Conservation (phyloP, 495 filamentous ascomycete genomes). For the Amorphotheca resinae region DNA sequence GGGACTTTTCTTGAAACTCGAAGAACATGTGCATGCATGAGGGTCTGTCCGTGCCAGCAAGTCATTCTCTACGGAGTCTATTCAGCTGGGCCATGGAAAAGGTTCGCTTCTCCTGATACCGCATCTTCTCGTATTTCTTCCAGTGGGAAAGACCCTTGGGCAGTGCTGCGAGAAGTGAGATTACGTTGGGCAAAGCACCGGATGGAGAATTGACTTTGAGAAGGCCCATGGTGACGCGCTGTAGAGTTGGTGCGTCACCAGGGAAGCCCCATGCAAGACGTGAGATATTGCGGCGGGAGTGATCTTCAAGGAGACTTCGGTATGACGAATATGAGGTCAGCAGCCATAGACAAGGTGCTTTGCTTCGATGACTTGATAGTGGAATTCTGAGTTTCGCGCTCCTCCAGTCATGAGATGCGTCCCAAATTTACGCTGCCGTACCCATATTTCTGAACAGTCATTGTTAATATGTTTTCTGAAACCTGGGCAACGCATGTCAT, state of each 20-base stretch:
- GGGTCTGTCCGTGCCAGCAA: conserved; percentile 11
- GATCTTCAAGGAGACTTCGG: conserved; percentile 43
- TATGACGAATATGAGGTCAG: conserved; percentile 28
- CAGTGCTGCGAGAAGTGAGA: conserved; percentile 33
- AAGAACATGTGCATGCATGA: conserved; percentile 21
- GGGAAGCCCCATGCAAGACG: conserved; percentile 45
- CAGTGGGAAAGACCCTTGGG: conserved; percentile 34
- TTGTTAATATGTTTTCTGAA: neutral
- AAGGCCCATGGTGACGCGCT: conserved; percentile 42
- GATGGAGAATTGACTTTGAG: conserved; percentile 45
- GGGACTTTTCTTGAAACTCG: conserved; percentile 16
- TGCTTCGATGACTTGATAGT: conserved; percentile 40
- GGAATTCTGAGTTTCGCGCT: conserved; percentile 30
- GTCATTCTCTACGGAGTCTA: conserved; percentile 21
- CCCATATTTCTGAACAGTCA: conserved; percentile 35
- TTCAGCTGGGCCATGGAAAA: conserved; percentile 31
- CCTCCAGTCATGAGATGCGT: conserved; percentile 40
- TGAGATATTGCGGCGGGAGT: conserved; percentile 45
- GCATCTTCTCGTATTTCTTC: conserved; percentile 34
- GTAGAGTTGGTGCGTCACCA: conserved; percentile 33
- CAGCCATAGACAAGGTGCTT: conserved; percentile 38
- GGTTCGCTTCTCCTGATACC: conserved; percentile 28
- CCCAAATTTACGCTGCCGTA: conserved; percentile 45
- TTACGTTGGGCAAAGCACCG: conserved; percentile 39
- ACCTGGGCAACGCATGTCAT: neutral